Evolutionary conservation across 1,284 basidiomycete genomes (phyloP).

Genomic region (Cryptococcus hybrid): DNA sequence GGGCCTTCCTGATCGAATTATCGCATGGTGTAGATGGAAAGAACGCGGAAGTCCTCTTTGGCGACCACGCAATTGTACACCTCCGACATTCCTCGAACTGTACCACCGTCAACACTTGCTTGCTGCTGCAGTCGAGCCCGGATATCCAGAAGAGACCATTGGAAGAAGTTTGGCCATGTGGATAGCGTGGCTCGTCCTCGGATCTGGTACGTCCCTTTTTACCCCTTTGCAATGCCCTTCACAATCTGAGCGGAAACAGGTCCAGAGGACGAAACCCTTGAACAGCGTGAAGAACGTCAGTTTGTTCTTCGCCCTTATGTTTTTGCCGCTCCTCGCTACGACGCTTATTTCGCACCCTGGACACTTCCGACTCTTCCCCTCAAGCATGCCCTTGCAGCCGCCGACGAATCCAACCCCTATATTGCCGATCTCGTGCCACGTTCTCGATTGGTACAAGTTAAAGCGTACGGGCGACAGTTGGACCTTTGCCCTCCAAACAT

Average conservation of each 20-base stretch:
- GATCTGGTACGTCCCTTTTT: slow-evolving; percentile 34
- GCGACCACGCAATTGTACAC: slow-evolving; percentile 45
- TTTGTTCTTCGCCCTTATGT: slow-evolving; percentile 56
- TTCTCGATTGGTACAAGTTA: slow-evolving; percentile 42
- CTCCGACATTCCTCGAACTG: slow-evolving; percentile 33
- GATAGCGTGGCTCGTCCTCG: slow-evolving; percentile 50
- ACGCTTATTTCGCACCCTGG: slow-evolving; percentile 56
- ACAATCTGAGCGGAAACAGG: slow-evolving; percentile 15
- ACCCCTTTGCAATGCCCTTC: background rate
- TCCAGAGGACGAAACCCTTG: slow-evolving; percentile 13
- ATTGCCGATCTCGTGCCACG: slow-evolving; percentile 51
- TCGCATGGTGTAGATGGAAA: slow-evolving; percentile 54
- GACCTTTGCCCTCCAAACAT: slow-evolving; percentile 43
- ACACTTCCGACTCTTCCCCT: slow-evolving; percentile 32
- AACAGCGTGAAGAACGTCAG: slow-evolving; percentile 43
- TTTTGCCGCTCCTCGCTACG: slow-evolving; percentile 55
- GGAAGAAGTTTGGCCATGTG: slow-evolving; percentile 52
- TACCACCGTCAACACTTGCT: slow-evolving; percentile 47
- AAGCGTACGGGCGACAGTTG: slow-evolving; percentile 45
- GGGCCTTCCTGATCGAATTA: background rate
- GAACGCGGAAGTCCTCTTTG: slow-evolving; percentile 62
- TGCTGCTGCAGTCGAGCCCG: slow-evolving; percentile 37
- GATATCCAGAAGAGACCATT: slow-evolving; percentile 48
- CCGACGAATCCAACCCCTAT: slow-evolving; percentile 32
- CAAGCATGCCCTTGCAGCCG: slow-evolving; percentile 12